Percentiles rank a stretch among this genome's conserved stretches.
phyloP scores from a whole-genome alignment of 768 basidiomycete species.

The Tylopilus plumbeoviolaceoides region DNA sequence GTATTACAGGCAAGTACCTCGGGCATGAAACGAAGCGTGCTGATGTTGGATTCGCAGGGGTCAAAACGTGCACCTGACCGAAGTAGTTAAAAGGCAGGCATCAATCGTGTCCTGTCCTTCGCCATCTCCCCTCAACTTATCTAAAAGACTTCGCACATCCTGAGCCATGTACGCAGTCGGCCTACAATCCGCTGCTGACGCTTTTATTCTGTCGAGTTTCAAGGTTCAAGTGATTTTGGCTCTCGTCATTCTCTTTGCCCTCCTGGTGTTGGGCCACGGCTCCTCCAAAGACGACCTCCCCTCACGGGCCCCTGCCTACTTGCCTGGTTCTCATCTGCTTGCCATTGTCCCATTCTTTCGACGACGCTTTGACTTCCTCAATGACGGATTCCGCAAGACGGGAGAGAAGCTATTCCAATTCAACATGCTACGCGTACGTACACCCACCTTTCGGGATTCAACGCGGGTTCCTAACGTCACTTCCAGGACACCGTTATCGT shows the following conservation, averaged over 20 bases:
- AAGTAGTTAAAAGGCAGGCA: constrained; percentile 22
- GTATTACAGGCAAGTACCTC: constrained; percentile 16
- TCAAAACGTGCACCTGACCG: constrained; percentile 20
- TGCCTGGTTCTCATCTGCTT: constrained; percentile 57
- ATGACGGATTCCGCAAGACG: constrained; percentile 65
- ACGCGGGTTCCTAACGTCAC: constrained; percentile 19
- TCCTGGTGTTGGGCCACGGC: constrained; percentile 35
- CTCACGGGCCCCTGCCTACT: constrained; percentile 42
- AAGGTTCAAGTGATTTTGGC: constrained; percentile 33
- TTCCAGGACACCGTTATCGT: constrained; percentile 69
- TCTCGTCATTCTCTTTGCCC: constrained; percentile 33
- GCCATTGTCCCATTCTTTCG: constrained; percentile 67
- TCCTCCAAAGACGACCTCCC: constrained; percentile 44
- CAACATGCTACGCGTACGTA: constrained; percentile 59
- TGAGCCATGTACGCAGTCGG: constrained; percentile 41
- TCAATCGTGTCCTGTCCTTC: constrained; percentile 21
- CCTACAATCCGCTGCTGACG: constrained; percentile 36
- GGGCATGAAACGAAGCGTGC: constrained; percentile 20
- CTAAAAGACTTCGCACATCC: constrained; percentile 23
- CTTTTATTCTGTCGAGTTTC: constrained; percentile 33
- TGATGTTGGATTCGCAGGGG: constrained; percentile 25
- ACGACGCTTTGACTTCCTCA: constrained; percentile 66
- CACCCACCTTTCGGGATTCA: constrained; percentile 6
- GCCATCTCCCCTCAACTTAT: constrained; percentile 24
- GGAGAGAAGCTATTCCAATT: constrained; percentile 68